Evolutionary conservation across 163 green algal genomes (phyloP).

Genomic region (Scenedesmus sp.): DNA sequence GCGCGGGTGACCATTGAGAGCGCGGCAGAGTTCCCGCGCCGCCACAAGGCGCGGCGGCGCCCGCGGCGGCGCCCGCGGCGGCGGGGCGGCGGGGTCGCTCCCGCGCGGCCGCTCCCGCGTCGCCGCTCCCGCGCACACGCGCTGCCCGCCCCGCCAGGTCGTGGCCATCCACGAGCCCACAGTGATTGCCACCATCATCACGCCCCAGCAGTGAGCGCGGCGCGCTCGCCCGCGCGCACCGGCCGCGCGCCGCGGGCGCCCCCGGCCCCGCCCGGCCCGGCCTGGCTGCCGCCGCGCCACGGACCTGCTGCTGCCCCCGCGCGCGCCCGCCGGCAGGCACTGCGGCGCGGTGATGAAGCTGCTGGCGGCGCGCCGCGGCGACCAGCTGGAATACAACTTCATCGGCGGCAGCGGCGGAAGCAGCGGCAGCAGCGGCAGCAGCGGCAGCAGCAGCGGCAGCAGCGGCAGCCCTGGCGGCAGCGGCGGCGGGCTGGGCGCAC

Average conservation of each 20-base stretch:
- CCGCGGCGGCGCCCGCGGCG: too few species aligned
- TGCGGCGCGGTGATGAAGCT: constrained; percentile 91
- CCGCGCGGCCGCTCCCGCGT: too few species aligned
- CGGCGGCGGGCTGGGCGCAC: constrained; percentile 1
- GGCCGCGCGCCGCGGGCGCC: too few species aligned
- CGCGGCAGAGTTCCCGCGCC: constrained; percentile 52
- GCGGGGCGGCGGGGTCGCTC: too few species aligned
- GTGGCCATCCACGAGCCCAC: constrained; percentile 78
- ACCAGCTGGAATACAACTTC: constrained; percentile 70
- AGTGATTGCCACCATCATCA: constrained; percentile 81
- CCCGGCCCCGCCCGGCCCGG: too few species aligned
- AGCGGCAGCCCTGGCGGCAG: not conserved
- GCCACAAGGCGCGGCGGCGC: constrained; percentile 37
- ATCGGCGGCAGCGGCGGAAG: constrained; percentile 48
- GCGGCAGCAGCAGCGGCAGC: constrained; percentile 31
- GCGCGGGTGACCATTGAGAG: constrained; percentile 27
- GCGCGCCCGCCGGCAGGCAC: too few species aligned
- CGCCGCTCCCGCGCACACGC: too few species aligned
- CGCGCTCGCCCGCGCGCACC: too few species aligned
- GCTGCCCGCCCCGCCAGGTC: constrained; percentile 48
- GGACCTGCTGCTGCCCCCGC: too few species aligned
- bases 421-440: not conserved
- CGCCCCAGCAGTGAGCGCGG: constrained; percentile 72
- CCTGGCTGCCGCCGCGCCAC: too few species aligned
- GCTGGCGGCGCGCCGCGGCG: constrained; percentile 71